Evolutionary conservation across 805 yeast genomes (phyloP).

Genomic region (Lachancea kluyveri): DNA sequence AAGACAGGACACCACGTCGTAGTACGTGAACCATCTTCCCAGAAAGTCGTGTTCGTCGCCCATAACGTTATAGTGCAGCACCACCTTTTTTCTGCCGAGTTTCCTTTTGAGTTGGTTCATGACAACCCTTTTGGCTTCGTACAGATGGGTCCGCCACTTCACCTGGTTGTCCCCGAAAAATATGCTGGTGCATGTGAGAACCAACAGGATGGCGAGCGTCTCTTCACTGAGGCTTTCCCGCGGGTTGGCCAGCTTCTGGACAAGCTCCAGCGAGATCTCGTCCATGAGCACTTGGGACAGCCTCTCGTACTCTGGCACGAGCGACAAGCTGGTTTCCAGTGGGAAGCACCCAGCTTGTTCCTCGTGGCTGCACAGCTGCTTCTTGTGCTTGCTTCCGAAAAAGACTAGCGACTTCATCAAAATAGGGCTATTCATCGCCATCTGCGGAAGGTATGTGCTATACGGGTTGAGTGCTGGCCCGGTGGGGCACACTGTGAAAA

Average conservation of each 20-base stretch:
- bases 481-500: conserved; percentile 2
- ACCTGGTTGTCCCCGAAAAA: conserved; percentile 37
- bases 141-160: conserved; percentile 56
- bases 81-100: no score
- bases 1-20: conserved; percentile 58
- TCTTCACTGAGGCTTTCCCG: conserved; percentile 9
- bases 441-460: conserved; percentile 53
- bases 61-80: no score
- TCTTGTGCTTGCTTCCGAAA: conserved; percentile 39
- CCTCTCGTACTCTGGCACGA: conserved; percentile 1
- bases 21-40: conserved; percentile 61
- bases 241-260: conserved; percentile 4
- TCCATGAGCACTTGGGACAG: conserved; percentile 7
- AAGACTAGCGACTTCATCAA: conserved; percentile 52
- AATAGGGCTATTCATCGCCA: conserved; percentile 55
- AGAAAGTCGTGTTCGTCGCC: conserved; percentile 38
- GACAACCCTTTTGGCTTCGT: conserved; percentile 7
- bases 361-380: conserved; percentile 3
- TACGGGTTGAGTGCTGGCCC: conserved; percentile 45
- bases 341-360: conserved; percentile 3
- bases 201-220: conserved; percentile 35
- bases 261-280: conserved; percentile 8
- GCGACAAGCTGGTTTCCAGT: conserved; percentile 4
- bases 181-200: conserved; percentile 53
- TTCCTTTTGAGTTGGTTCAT: conserved; percentile 1